phyloP scores from a whole-genome alignment of 768 basidiomycete genomes.

The Daedaleopsis nitida region DNA sequence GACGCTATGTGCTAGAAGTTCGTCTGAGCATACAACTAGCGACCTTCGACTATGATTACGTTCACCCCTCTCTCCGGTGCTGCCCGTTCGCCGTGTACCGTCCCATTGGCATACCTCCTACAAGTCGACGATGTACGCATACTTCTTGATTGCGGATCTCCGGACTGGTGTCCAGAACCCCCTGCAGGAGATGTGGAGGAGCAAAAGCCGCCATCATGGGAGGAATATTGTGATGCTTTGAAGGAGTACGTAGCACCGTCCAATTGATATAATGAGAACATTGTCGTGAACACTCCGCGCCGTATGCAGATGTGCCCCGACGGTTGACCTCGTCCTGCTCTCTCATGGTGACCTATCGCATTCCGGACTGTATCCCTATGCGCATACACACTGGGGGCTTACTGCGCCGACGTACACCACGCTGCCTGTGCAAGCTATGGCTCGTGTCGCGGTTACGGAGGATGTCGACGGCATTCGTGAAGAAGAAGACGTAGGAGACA shows the following conservation, averaged over 20 bases:
- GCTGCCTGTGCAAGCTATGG: slow-evolving; percentile 95
- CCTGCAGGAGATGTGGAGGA: slow-evolving; percentile 30
- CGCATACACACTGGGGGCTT: slow-evolving; percentile 83
- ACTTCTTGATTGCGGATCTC: slow-evolving; percentile 93
- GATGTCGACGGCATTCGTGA: slow-evolving; percentile 82
- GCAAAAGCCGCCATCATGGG: slow-evolving; percentile 45
- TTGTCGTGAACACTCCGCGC: neutral
- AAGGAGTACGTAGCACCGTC: slow-evolving; percentile 55
- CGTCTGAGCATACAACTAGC: neutral
- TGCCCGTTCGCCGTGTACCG: slow-evolving; percentile 63
- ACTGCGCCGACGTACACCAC: slow-evolving; percentile 93
- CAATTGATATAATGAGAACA: neutral
- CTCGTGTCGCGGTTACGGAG: slow-evolving; percentile 85
- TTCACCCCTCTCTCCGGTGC: slow-evolving; percentile 90
- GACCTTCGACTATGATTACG: slow-evolving; percentile 72
- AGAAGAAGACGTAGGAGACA: slow-evolving; percentile 68
- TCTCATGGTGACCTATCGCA: slow-evolving; percentile 93
- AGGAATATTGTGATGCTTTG: slow-evolving; percentile 65
- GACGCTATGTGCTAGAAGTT: neutral
- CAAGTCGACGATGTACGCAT: slow-evolving; percentile 94
- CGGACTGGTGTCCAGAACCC: slow-evolving; percentile 76
- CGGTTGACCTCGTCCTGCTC: slow-evolving; percentile 87
- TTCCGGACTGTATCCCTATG: slow-evolving; percentile 91
- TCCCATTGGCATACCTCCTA: slow-evolving; percentile 81
- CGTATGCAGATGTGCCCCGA: slow-evolving; percentile 64